These are phyloP conservation scores for Agrostemma githago DNA, from an alignment of 148 eudicot genomes.

Conservation along the genomic window DNA sequence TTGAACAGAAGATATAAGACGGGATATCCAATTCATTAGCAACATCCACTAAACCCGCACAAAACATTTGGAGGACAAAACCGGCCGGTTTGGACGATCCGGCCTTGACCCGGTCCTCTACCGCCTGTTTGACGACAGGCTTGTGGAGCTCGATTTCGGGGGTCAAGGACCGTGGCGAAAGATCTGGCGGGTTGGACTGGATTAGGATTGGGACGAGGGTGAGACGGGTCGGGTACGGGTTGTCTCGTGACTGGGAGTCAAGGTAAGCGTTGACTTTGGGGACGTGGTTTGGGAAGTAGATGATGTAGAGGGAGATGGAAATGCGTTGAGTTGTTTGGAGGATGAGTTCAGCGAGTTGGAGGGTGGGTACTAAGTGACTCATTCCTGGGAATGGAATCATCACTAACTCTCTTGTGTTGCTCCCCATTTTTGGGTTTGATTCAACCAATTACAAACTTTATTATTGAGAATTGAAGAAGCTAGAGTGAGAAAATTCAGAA, in stretches of 20 bases:
- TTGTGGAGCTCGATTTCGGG: constrained; percentile 13
- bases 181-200: not conserved
- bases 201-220: constrained; percentile 10
- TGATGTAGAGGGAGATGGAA: constrained; percentile 33
- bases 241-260: constrained; percentile 20
- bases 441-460: too few species aligned
- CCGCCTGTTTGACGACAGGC: constrained; percentile 26
- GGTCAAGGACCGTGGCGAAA: too few species aligned
- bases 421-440: not conserved
- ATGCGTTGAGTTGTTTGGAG: constrained; percentile 24
- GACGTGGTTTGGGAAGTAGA: constrained; percentile 21
- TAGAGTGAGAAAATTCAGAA: too few species aligned
- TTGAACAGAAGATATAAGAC: constrained; percentile 32
- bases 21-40: constrained; percentile 33
- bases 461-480: too few species aligned
- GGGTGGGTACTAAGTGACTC: constrained; percentile 22
- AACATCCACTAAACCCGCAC: constrained; percentile 31
- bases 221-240: constrained; percentile 10
- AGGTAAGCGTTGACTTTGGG: constrained; percentile 16
- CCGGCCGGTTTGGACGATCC: constrained; percentile 19
- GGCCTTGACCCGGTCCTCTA: constrained; percentile 16
- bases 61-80: constrained; percentile 34
- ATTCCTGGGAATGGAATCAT: not conserved
- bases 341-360: constrained; percentile 42
- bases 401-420: not conserved